These are phyloP conservation scores for Aspergillus homomorphus DNA, from an alignment of 495 filamentous ascomycete genomes.

Conservation along the genomic window DNA sequence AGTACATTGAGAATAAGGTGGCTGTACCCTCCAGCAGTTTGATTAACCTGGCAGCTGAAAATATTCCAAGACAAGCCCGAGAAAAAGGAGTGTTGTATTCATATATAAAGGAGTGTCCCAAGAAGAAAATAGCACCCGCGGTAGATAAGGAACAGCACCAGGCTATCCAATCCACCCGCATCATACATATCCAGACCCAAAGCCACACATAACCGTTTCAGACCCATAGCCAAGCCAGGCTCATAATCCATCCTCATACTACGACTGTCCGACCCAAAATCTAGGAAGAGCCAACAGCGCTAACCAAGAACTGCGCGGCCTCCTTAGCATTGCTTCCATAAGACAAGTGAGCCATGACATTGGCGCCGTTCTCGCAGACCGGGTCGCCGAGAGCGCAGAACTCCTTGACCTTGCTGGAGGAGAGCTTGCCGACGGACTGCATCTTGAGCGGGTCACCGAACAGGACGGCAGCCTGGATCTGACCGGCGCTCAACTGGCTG, in stretches of 20 bases:
- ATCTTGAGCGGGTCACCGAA: conserved; percentile 58
- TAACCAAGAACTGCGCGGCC: conserved; percentile 47
- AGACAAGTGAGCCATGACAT: conserved; percentile 51
- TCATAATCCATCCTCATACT: not conserved
- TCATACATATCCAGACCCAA: not conserved
- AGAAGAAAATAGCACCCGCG: not conserved
- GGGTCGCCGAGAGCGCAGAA: conserved; percentile 53
- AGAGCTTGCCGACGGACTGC: conserved; percentile 42
- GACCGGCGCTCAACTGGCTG: conserved; percentile 27
- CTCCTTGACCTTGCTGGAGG: conserved; percentile 44
- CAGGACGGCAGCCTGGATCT: conserved; percentile 43
- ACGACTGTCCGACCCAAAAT: not conserved
- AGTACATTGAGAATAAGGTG: too few species aligned
- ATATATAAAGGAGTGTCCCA: not conserved
- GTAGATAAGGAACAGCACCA: not conserved
- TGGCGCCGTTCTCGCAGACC: conserved; percentile 51
- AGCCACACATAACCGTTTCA: not conserved
- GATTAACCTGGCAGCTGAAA: too few species aligned
- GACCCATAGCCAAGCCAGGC: not conserved
- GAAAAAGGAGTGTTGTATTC: not conserved
- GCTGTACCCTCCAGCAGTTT: too few species aligned
- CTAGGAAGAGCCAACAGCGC: conserved; percentile 26
- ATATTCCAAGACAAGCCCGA: too few species aligned
- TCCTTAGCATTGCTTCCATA: conserved; percentile 46
- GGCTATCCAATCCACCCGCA: not conserved